Conservation (phyloP, 2,329 filamentous ascomycete species). For the Neurospora crassa region DNA sequence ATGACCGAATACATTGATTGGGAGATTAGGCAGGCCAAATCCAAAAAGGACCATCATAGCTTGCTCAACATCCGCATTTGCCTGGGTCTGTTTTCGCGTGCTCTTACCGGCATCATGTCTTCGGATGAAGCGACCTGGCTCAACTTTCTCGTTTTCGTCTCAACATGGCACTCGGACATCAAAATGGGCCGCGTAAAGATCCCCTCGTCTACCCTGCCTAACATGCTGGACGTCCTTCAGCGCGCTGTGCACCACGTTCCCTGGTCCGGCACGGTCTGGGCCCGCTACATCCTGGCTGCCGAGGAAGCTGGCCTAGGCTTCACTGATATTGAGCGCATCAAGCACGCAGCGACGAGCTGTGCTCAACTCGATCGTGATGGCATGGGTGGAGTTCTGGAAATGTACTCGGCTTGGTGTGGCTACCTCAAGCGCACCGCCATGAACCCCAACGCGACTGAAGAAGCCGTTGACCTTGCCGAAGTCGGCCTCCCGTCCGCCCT, state of each 20-base stretch:
- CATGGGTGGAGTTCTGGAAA: conserved; percentile 79
- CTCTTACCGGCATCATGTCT: conserved; percentile 59
- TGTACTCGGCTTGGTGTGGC: conserved; percentile 90
- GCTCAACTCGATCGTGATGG: conserved; percentile 77
- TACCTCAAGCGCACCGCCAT: conserved; percentile 84
- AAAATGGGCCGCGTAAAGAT: conserved; percentile 27
- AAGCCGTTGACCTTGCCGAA: conserved; percentile 82
- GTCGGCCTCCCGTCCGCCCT: conserved; percentile 79
- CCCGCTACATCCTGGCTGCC: conserved; percentile 74
- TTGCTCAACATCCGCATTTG: conserved; percentile 38
- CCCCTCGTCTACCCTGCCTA: conserved; percentile 30
- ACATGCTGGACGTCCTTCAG: conserved; percentile 62
- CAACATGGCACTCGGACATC: conserved; percentile 32
- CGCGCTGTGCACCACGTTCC: conserved; percentile 85
- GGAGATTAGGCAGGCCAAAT: conserved; percentile 60
- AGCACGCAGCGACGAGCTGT: conserved; percentile 82
- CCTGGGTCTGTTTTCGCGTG: conserved; percentile 67
- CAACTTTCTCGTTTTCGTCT: conserved; percentile 70
- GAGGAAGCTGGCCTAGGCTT: conserved; percentile 72
- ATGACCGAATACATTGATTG: conserved; percentile 71
- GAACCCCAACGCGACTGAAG: conserved; percentile 60
- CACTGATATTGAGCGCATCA: conserved; percentile 75
- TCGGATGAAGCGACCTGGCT: conserved; percentile 71
- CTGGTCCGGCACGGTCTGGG: conserved; percentile 87
- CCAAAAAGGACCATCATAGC: conserved; percentile 33